phyloP scores from a whole-genome alignment of 2,329 filamentous ascomycete genomes.

The Cladophialophora psammophila region DNA sequence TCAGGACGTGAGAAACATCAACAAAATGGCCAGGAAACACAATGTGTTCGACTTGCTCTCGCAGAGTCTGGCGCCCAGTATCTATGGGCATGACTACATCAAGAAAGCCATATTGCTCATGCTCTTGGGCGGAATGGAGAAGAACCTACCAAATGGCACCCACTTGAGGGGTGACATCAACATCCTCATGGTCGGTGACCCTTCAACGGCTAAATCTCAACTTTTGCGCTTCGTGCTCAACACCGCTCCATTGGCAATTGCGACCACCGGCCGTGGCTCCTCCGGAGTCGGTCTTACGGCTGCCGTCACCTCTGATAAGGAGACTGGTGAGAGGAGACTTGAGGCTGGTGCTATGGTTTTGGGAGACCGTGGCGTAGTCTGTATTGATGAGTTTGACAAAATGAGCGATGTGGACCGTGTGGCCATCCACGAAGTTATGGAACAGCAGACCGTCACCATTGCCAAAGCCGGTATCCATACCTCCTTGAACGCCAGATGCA shows the following conservation, averaged over 20 bases:
- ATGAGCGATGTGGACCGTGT: conserved; percentile 99
- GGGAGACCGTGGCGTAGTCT: conserved; percentile 94
- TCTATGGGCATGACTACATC: conserved; percentile 95
- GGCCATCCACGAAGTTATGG: conserved; percentile 99
- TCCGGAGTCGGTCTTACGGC: conserved; percentile 98
- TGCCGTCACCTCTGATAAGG: conserved; percentile 94
- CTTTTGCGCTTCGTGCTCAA: conserved; percentile 95
- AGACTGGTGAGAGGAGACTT: conserved; percentile 91
- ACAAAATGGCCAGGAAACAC: conserved; percentile 93
- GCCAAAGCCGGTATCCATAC: conserved; percentile 99
- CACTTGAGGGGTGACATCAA: conserved; percentile 99
- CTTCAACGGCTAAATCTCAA: conserved; percentile 98
- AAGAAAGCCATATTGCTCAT: conserved; percentile 97
- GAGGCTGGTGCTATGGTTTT: conserved; percentile 99
- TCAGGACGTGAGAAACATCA: conserved; percentile 97
- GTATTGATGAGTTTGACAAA: conserved; percentile 99
- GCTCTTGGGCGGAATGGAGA: conserved; percentile 95
- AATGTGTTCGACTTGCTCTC: conserved; percentile 92
- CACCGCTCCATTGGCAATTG: conserved; percentile 93
- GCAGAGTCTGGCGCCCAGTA: conserved; percentile 93
- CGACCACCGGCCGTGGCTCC: conserved; percentile 93
- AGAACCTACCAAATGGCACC: conserved; percentile 97
- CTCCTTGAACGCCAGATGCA: conserved; percentile 93
- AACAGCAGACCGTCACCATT: conserved; percentile 98
- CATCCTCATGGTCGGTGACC: conserved; percentile 98